A percentile compares a stretch with the other conserved stretches of the same genome.
Evolutionary conservation across 495 filamentous ascomycete genomes (phyloP).

Genomic region (Talaromyces stipitatus): DNA sequence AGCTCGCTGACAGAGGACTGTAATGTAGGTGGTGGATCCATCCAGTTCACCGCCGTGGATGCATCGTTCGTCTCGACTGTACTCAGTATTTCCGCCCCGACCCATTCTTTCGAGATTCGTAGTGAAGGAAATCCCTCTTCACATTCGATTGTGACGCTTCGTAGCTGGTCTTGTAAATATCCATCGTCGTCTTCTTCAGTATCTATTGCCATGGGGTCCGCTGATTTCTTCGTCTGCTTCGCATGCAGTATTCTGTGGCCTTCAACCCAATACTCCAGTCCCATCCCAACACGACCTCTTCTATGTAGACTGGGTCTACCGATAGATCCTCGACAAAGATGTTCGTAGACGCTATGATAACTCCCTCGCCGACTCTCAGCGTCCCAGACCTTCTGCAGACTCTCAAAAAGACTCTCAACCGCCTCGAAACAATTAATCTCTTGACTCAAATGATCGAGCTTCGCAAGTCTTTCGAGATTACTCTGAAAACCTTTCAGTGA

Average conservation of each 20-base stretch:
- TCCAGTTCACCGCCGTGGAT: conserved; percentile 29
- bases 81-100: conserved; percentile 26
- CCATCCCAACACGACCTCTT: conserved; percentile 61
- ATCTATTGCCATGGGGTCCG: conserved; percentile 32
- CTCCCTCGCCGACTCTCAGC: conserved; percentile 41
- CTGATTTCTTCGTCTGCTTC: conserved; percentile 23
- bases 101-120: conserved; percentile 40
- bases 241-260: conserved; percentile 40
- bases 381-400: conserved; percentile 51
- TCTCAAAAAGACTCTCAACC: conserved; percentile 71
- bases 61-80: conserved; percentile 16
- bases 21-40: conserved; percentile 45
- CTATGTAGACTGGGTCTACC: conserved; percentile 77
- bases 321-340: conserved; percentile 43
- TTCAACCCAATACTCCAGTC: conserved; percentile 81
- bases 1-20: conserved; percentile 25
- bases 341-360: conserved; percentile 40
- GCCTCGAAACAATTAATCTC: conserved; percentile 85
- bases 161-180: conserved; percentile 13
- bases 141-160: conserved; percentile 37
- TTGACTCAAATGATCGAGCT: conserved; percentile 73
- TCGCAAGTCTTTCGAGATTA: conserved; percentile 73
- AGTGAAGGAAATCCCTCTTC: conserved; percentile 42
- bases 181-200: conserved; percentile 14
- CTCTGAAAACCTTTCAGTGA: conserved; percentile 62